Percentiles rank a stretch among this genome's conserved stretches.
Conservation (phyloP, 305 asterid species). For the Solanum hybrid region DNA sequence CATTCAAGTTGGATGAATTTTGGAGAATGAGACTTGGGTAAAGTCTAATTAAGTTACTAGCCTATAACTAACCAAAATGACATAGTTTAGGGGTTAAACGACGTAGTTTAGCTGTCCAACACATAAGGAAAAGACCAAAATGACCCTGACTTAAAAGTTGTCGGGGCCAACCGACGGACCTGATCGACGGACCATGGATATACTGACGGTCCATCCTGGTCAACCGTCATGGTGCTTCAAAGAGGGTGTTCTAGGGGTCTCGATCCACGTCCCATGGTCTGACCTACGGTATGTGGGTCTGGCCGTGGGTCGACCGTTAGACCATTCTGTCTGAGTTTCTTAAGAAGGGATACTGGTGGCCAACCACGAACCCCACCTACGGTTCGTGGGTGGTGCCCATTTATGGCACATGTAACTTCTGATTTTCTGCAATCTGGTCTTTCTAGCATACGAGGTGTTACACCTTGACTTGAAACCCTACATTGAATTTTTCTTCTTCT, state of each 20-base stretch:
- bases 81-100: too few relatives aligned
- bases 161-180: too few relatives aligned
- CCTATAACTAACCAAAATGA: too few relatives aligned
- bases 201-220: too few relatives aligned
- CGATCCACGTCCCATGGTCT: neutral
- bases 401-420: neutral
- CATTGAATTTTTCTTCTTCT: neutral
- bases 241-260: too few relatives aligned
- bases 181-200: accelerated
- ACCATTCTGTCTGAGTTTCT: neutral
- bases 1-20: too few relatives aligned
- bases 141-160: too few relatives aligned
- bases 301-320: neutral
- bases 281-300: neutral
- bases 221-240: too few relatives aligned
- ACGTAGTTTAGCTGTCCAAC: too few relatives aligned
- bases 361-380: neutral
- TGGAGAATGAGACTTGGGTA: too few relatives aligned
- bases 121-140: too few relatives aligned
- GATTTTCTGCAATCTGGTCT: neutral
- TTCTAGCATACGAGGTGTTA: neutral
- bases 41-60: too few relatives aligned
- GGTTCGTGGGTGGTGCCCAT: neutral
- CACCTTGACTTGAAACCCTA: neutral
- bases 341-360: accelerated